Conservation (phyloP, 163 green algal species). For the Chlorella variabilis region DNA sequence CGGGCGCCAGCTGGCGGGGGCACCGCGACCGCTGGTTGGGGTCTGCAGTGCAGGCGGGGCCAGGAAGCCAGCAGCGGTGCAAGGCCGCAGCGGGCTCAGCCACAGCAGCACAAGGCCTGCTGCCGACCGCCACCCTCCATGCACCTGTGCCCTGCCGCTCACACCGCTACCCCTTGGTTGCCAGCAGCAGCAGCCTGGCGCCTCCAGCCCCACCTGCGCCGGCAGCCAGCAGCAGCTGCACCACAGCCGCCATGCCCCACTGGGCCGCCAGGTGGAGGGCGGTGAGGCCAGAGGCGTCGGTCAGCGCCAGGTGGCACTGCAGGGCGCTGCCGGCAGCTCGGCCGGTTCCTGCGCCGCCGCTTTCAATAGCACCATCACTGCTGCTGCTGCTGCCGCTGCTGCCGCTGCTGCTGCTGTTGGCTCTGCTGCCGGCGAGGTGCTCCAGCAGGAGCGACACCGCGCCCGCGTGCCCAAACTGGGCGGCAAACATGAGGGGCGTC, state of each 20-base stretch:
- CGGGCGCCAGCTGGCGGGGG: not conserved
- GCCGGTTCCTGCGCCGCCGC: not conserved
- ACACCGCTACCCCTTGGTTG: too few species aligned
- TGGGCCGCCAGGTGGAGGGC: constrained; percentile 41
- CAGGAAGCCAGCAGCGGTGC: not conserved
- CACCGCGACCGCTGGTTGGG: constrained; percentile 1
- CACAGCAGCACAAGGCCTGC: too few species aligned
- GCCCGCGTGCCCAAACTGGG: constrained; percentile 36
- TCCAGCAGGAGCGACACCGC: constrained; percentile 10
- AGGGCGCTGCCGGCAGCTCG: not conserved
- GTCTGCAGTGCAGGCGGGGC: constrained; percentile 1
- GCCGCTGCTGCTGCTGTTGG: not conserved
- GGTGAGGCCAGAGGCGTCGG: not conserved
- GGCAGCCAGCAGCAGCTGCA: constrained; percentile 18
- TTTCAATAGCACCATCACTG: too few species aligned
- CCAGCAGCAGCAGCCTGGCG: too few species aligned
- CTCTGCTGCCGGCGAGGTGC: not conserved
- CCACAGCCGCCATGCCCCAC: constrained; percentile 34
- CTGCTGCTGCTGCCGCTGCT: too few species aligned
- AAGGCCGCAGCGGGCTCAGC: too few species aligned
- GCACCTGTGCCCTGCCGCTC: too few species aligned
- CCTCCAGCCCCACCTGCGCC: not conserved
- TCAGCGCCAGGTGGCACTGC: not conserved
- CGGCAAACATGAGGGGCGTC: constrained; percentile 35
- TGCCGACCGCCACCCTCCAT: too few species aligned